These are phyloP conservation scores for Pachyrhizus erosus DNA, from an alignment of 306 rosid species.

Conservation along the genomic window DNA sequence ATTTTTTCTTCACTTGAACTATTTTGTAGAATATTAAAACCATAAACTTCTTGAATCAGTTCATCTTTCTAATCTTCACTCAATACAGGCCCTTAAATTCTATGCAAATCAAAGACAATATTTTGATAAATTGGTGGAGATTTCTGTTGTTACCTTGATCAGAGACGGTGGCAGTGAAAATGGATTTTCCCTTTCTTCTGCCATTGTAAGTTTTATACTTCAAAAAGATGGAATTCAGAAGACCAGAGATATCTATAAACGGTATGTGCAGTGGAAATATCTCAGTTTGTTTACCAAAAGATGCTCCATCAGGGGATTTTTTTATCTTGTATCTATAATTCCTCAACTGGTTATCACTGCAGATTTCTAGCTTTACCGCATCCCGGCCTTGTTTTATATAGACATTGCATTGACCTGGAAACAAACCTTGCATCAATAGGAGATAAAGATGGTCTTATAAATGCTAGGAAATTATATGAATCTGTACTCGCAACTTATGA, in stretches of 20 bases:
- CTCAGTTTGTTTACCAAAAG: neutral
- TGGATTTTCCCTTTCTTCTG: conserved; percentile 82
- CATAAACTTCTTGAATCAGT: neutral
- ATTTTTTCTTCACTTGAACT: conserved; percentile 24
- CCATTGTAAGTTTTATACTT: conserved; percentile 68
- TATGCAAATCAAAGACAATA: conserved; percentile 61
- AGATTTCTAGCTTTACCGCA: conserved; percentile 82
- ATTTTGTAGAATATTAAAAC: conserved; percentile 28
- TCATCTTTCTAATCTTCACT: conserved; percentile 30
- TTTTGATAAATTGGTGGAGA: conserved; percentile 77
- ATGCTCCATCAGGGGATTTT: conserved; percentile 21
- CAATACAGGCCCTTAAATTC: conserved; percentile 76
- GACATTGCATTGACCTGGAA: conserved; percentile 80
- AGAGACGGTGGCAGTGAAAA: conserved; percentile 78
- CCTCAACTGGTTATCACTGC: conserved; percentile 46
- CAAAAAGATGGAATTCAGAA: conserved; percentile 77
- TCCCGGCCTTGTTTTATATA: conserved; percentile 79
- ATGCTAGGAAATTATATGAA: conserved; percentile 75
- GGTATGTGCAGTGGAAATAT: conserved; percentile 53
- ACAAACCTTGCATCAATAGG: conserved; percentile 71
- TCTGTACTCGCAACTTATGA: conserved; percentile 73
- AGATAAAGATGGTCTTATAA: conserved; percentile 69
- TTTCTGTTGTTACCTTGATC: conserved; percentile 62
- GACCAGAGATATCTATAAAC: conserved; percentile 78
- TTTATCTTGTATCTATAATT: conserved; percentile 31